Percentiles rank a stretch among this genome's conserved stretches.
Conservation (phyloP, 2,329 filamentous ascomycete genomes). For the Capronia americana region DNA sequence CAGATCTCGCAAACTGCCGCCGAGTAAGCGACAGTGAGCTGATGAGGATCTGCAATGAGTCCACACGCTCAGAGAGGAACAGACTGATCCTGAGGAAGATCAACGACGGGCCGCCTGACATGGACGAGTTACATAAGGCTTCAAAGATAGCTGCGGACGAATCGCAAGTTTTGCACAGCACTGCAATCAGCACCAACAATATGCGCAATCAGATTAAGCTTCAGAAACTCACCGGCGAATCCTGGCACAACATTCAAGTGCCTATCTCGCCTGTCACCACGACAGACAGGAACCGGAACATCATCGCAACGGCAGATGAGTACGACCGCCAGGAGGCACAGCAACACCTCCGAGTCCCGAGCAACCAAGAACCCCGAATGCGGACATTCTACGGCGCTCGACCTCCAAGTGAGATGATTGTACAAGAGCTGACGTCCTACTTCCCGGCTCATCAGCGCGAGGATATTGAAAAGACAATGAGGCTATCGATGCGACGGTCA, state of each 20-base stretch:
- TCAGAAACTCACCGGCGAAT: slow-evolving; percentile 86
- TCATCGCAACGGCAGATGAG: slow-evolving; percentile 53
- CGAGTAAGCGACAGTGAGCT: slow-evolving; percentile 85
- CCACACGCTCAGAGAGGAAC: slow-evolving; percentile 82
- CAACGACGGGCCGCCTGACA: slow-evolving; percentile 87
- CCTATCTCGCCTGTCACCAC: slow-evolving; percentile 75
- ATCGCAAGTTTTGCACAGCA: slow-evolving; percentile 73
- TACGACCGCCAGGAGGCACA: slow-evolving; percentile 51
- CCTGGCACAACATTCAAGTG: slow-evolving; percentile 82
- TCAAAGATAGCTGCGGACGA: slow-evolving; percentile 90
- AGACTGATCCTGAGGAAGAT: slow-evolving; percentile 90
- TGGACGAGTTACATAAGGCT: slow-evolving; percentile 83
- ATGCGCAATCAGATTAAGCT: slow-evolving; percentile 85
- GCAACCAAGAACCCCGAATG: slow-evolving; percentile 47
- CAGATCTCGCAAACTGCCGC: slow-evolving; percentile 79
- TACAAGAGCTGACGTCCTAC: slow-evolving; percentile 93
- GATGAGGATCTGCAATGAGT: slow-evolving; percentile 87
- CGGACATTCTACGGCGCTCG: slow-evolving; percentile 84
- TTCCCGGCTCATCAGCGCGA: slow-evolving; percentile 95
- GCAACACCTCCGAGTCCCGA: slow-evolving; percentile 33
- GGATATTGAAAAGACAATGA: slow-evolving; percentile 93
- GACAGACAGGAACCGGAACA: slow-evolving; percentile 46
- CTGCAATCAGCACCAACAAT: slow-evolving; percentile 66
- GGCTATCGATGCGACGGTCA: slow-evolving; percentile 88
- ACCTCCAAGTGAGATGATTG: slow-evolving; percentile 95